Percentiles rank a stretch among this genome's conserved stretches.
These are phyloP conservation scores for Spergularia azorica DNA, from an alignment of 179 eudicot genomes.

Conservation along the genomic window DNA sequence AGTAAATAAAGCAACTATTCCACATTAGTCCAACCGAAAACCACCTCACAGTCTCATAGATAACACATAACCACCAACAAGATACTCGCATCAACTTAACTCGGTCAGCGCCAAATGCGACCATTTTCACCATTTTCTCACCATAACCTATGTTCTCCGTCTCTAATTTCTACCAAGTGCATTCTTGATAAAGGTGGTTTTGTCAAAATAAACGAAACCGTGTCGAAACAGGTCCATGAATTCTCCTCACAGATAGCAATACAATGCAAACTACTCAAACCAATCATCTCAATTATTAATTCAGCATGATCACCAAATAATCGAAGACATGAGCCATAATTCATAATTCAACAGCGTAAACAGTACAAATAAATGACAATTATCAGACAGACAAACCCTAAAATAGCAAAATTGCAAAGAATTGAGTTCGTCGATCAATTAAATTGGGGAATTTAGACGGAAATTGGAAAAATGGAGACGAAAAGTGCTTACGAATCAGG, in stretches of 20 bases:
- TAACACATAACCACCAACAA: neutral
- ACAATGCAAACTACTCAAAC: neutral
- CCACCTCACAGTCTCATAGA: neutral
- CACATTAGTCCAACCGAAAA: neutral
- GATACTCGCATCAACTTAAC: too few species aligned
- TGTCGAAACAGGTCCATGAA: too few species aligned
- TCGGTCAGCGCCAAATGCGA: too few species aligned
- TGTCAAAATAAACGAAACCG: too few species aligned
- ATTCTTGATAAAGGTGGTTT: too few species aligned
- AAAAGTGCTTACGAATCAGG: slow-evolving; percentile 69
- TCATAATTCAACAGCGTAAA: neutral
- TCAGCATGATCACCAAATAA: neutral
- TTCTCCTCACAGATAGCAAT: neutral
- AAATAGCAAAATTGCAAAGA: neutral
- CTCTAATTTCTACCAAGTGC: too few species aligned
- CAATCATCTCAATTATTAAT: neutral
- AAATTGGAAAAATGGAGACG: neutral
- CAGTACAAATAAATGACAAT: neutral
- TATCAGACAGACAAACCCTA: neutral
- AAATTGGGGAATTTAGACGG: neutral
- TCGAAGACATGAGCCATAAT: neutral
- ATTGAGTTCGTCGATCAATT: neutral
- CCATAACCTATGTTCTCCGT: too few species aligned
- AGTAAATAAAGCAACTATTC: neutral
- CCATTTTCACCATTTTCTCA: too few species aligned